Conservation (phyloP, 73 alveolate genomes). For the Breviolum minutum region DNA sequence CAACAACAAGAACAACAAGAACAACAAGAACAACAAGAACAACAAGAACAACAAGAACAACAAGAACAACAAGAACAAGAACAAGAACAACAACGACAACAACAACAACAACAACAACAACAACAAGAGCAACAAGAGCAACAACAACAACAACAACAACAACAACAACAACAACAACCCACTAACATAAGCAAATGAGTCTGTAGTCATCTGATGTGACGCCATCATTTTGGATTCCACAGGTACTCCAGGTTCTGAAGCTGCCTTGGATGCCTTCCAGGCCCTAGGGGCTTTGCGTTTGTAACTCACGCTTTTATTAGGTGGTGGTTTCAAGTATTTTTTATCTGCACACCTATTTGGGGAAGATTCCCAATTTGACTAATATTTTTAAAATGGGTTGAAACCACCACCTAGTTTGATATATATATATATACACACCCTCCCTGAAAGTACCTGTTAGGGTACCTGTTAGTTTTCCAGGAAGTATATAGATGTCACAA, state of each 20-base stretch:
- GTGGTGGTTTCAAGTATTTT: no score
- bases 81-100: background rate
- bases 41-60: background rate
- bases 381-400: no score
- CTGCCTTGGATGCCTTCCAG: constrained; percentile 24
- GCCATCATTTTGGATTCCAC: background rate
- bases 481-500: no score
- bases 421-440: no score
- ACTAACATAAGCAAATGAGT: background rate
- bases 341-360: no score
- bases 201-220: background rate
- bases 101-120: background rate
- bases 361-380: no score
- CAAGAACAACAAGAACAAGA: no score
- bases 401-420: no score
- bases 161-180: background rate
- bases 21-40: background rate
- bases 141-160: background rate
- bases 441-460: no score
- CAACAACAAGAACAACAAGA: background rate
- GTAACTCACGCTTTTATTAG: no score
- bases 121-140: background rate
- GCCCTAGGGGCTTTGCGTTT: no score
- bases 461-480: no score
- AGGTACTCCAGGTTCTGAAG: constrained; percentile 26